Conservation (phyloP, 306 rosid genomes). For the Cucurbita moschata region DNA sequence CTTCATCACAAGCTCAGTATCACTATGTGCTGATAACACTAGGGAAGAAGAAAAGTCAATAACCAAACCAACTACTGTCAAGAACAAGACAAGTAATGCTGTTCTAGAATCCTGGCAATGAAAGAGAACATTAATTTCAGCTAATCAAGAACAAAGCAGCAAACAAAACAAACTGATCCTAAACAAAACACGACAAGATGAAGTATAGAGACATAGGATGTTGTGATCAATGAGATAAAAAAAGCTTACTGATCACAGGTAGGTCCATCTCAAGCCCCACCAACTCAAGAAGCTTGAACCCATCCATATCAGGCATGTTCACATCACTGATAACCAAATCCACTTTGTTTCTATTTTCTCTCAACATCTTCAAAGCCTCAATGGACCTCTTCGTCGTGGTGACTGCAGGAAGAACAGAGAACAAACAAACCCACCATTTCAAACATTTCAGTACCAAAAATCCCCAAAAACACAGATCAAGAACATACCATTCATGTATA, state of each 20-base stretch:
- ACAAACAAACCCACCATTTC: neutral
- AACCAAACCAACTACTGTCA: neutral
- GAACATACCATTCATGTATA: neutral
- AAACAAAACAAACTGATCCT: neutral
- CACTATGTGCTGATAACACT: constrained; percentile 77
- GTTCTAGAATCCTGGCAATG: neutral
- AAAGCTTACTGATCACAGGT: constrained; percentile 69
- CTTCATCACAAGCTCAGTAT: constrained; percentile 66
- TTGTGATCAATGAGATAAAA: neutral
- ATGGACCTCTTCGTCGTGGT: constrained; percentile 50
- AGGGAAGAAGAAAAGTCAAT: constrained; percentile 2
- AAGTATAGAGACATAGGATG: neutral
- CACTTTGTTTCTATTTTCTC: constrained; percentile 50
- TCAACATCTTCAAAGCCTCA: constrained; percentile 52
- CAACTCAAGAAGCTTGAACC: constrained; percentile 70
- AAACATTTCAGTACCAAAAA: neutral
- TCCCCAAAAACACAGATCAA: neutral
- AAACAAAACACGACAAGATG: constrained; percentile 3
- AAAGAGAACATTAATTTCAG: constrained; percentile 1
- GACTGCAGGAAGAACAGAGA: constrained; percentile 29
- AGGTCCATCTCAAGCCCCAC: constrained; percentile 86
- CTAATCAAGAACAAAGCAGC: neutral
- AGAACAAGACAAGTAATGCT: constrained; percentile 1
- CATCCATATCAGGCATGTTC: constrained; percentile 85
- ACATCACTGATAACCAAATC: constrained; percentile 80